Percentiles rank a stretch among this genome's conserved stretches.
phyloP scores from a whole-genome alignment of 805 yeast species.

The Teunomyces tritomae region DNA sequence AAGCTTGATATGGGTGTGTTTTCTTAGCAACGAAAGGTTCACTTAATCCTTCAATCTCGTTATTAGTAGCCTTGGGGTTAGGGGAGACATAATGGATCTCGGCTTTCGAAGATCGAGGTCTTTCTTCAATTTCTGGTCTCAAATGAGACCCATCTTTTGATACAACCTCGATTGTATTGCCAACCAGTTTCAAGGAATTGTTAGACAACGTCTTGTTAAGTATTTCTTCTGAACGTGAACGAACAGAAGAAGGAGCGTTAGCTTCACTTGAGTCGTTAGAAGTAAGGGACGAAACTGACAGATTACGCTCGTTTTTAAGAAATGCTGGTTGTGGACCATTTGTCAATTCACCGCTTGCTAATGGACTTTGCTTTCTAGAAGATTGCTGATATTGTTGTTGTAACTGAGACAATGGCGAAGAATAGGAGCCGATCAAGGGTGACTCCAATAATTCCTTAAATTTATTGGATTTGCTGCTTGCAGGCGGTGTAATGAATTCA shows the following conservation, averaged over 20 bases:
- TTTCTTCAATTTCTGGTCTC: not conserved
- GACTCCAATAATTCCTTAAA: slow-evolving; percentile 13
- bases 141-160: not conserved
- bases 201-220: slow-evolving; percentile 12
- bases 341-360: not conserved
- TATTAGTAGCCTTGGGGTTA: not conserved
- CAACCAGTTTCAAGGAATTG: slow-evolving; percentile 8
- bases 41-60: not conserved
- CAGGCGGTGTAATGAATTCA: slow-evolving; percentile 6
- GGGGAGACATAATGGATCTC: slow-evolving; percentile 3
- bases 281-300: slow-evolving; percentile 2
- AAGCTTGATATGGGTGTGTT: not conserved
- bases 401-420: slow-evolving; percentile 14
- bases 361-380: not conserved
- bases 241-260: slow-evolving; percentile 3
- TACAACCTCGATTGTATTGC: not conserved
- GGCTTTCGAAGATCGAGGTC: slow-evolving; percentile 7
- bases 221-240: slow-evolving; percentile 10
- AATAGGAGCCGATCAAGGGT: slow-evolving; percentile 9
- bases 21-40: slow-evolving; percentile 1
- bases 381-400: slow-evolving; percentile 12
- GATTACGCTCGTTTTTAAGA: not conserved
- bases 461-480: slow-evolving; percentile 8
- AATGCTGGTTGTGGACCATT: slow-evolving; percentile 6
- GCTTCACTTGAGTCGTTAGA: slow-evolving; percentile 8